These are phyloP conservation scores for Penicillium sp. DNA, from an alignment of 2,329 filamentous ascomycete genomes.

Conservation along the genomic window DNA sequence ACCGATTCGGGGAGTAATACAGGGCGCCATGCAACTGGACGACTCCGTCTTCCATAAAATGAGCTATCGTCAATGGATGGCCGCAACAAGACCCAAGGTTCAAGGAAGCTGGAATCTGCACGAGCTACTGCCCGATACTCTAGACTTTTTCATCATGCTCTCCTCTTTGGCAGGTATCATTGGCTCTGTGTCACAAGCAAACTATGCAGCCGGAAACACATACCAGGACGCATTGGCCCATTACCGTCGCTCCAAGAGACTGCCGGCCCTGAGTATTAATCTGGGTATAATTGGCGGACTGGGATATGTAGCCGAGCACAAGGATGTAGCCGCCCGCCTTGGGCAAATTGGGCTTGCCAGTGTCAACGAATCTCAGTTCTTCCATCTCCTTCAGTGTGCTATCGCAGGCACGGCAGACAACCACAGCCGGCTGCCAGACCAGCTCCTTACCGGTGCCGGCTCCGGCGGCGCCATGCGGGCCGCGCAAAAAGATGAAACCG, in stretches of 20 bases:
- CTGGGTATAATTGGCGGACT: slow-evolving; percentile 27
- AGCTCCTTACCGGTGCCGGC: no score
- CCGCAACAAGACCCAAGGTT: slow-evolving; percentile 42
- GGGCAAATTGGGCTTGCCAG: no score
- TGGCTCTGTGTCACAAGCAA: slow-evolving; percentile 37
- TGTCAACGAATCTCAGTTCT: no score
- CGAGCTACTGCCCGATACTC: slow-evolving; percentile 26
- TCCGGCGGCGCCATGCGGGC: no score
- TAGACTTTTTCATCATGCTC: slow-evolving; percentile 52
- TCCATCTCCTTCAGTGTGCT: no score
- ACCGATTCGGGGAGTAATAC: slow-evolving; percentile 41
- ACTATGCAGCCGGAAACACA: slow-evolving; percentile 46
- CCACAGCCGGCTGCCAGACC: no score
- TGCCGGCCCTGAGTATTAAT: slow-evolving; percentile 25
- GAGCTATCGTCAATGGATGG: slow-evolving; percentile 26
- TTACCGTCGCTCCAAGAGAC: slow-evolving; percentile 20
- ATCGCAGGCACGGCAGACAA: no score
- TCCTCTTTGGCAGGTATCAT: slow-evolving; percentile 45
- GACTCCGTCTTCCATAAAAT: slow-evolving; percentile 37
- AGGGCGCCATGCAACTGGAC: slow-evolving; percentile 38
- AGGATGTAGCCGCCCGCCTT: no score
- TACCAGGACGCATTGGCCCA: slow-evolving; percentile 40
- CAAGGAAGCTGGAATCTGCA: slow-evolving; percentile 25
- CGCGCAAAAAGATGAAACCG: no score
- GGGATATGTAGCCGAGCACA: no score